These are phyloP conservation scores for Cercophora samala DNA, from an alignment of 495 filamentous ascomycete genomes.

Conservation along the genomic window DNA sequence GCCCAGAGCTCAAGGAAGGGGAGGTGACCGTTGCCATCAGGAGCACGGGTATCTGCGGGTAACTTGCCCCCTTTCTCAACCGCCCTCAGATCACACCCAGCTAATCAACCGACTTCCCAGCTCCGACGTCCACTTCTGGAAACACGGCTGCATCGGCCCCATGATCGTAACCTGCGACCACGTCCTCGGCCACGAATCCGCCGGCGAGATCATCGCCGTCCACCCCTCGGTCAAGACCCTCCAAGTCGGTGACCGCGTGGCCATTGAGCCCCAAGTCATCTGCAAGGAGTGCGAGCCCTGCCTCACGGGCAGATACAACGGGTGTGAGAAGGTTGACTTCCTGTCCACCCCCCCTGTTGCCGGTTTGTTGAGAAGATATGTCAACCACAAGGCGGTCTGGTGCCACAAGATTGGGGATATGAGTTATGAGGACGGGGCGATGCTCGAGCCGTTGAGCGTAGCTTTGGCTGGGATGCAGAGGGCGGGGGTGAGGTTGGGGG, in stretches of 20 bases:
- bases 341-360: slow-evolving; percentile 84
- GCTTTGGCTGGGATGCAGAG: slow-evolving; percentile 81
- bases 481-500: slow-evolving; percentile 71
- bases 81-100: slow-evolving; percentile 24
- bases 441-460: slow-evolving; percentile 83
- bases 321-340: slow-evolving; percentile 80
- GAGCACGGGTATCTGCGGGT: slow-evolving; percentile 94
- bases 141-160: slow-evolving; percentile 85
- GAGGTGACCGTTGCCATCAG: slow-evolving; percentile 82
- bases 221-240: slow-evolving; percentile 74
- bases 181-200: slow-evolving; percentile 90
- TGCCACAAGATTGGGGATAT: slow-evolving; percentile 90
- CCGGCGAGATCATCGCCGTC: slow-evolving; percentile 75
- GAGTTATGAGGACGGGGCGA: slow-evolving; percentile 82
- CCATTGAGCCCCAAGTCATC: slow-evolving; percentile 87
- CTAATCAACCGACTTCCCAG: slow-evolving; percentile 38
- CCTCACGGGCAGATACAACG: slow-evolving; percentile 87
- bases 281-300: slow-evolving; percentile 88
- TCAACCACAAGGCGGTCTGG: slow-evolving; percentile 88
- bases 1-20: slow-evolving; percentile 63
- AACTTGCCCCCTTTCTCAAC: slow-evolving; percentile 28
- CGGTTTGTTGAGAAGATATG: slow-evolving; percentile 85
- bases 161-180: slow-evolving; percentile 88
- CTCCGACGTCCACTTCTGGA: slow-evolving; percentile 95
- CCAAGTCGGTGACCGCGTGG: slow-evolving; percentile 79